Evolutionary conservation across 345 rosid genomes (phyloP), one percentile per base, ranked within the genome.

Genomic region (Citrus cavaleriei): DNA sequence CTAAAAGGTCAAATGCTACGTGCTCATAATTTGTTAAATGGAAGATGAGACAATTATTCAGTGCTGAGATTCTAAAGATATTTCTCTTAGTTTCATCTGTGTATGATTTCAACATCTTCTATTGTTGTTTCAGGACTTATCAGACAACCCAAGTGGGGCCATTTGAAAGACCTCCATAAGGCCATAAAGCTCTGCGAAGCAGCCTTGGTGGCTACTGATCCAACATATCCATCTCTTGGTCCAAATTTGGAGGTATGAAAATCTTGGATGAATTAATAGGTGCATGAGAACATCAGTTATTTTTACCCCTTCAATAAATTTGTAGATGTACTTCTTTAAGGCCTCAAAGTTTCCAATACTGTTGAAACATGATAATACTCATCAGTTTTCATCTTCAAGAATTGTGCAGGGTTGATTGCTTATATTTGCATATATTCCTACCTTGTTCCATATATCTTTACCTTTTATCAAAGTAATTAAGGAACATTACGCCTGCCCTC

Each of bases 71-170:
- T n/a, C 49, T 72, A 19, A 60, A 59, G 70, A 61, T 34, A 19
- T 5, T 34, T 40, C 68, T 40, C 35, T 22, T 19, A 28, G 67
- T 30, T 83, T 7, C 69, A 25, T 70, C 49, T 63, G 32, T 49
- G n/a, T 25, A 58, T 70, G 8, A 40, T 59, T 38, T 63, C 30
- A 69, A 7, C 27, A 24, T 60, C 68, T 28, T 78, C 37, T 38
- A 59, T 81, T 7, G 76, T 21, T 76, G 73, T 82, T 72, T 60
- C 87, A 95, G 99, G 99, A 77, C 88, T 85, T 78, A 81, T 85
- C 59, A 89, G 95, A 78, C 97, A 95, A 79, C 98, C 99, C n/a
- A 95, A 95, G 77, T 95, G 95, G 93, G 99, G 99, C 37, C 99
- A 95, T 82, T 85, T 95, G 57, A 88, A 83, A 80, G 99, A 95